Evolutionary conservation across 106 monocot genomes (phyloP).

Genomic region (Acorus calamus): DNA sequence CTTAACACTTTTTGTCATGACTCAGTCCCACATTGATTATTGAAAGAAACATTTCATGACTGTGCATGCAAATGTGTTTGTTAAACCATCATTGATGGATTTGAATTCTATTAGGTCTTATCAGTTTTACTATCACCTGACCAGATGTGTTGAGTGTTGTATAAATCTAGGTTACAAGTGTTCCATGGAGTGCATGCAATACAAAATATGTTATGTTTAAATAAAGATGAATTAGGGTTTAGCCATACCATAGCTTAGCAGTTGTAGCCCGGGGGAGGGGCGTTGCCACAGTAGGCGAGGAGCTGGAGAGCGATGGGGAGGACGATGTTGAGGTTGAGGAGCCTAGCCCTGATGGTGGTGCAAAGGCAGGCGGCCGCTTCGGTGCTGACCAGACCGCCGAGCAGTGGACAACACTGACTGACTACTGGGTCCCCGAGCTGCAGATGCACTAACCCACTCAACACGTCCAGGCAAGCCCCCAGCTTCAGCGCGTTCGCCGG

Average conservation of each 20-base stretch:
- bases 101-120: too few relatives aligned
- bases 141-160: too few relatives aligned
- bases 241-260: constrained; percentile 7
- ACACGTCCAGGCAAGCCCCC: constrained; percentile 20
- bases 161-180: too few relatives aligned
- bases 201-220: too few relatives aligned
- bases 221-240: too few relatives aligned
- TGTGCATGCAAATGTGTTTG: too few relatives aligned
- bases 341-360: constrained; percentile 18
- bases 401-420: constrained; percentile 18
- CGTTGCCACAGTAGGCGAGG: constrained; percentile 25
- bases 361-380: constrained; percentile 31
- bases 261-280: constrained; percentile 14
- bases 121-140: too few relatives aligned
- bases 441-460: constrained; percentile 21
- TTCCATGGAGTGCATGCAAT: too few relatives aligned
- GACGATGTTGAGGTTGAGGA: constrained; percentile 22
- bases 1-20: too few relatives aligned
- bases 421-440: constrained; percentile 2
- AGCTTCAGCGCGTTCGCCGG: constrained; percentile 21
- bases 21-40: too few relatives aligned
- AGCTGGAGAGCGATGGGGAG: constrained; percentile 25
- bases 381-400: constrained; percentile 14
- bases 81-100: too few relatives aligned
- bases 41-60: too few relatives aligned